Conservation (phyloP, 495 filamentous ascomycete species). For the Choiromyces venosus region DNA sequence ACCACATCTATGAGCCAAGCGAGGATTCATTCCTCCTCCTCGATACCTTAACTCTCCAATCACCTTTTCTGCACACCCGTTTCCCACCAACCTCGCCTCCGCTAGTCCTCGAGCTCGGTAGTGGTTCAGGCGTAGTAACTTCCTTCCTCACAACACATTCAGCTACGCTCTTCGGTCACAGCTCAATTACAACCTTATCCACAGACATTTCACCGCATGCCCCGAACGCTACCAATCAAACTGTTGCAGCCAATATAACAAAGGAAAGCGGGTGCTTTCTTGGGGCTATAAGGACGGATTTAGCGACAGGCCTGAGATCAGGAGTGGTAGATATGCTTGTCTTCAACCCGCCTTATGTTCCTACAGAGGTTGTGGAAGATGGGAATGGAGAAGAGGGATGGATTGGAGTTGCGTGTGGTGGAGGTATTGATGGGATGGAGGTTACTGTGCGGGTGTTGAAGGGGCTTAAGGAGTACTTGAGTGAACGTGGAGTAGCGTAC, state of each 20-base stretch:
- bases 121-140: constrained; percentile 85
- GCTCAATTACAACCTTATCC: constrained; percentile 63
- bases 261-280: constrained; percentile 47
- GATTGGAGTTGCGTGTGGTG: constrained; percentile 81
- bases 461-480: constrained; percentile 59
- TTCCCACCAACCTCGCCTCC: constrained; percentile 55
- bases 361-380: constrained; percentile 64
- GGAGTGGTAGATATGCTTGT: constrained; percentile 71
- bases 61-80: constrained; percentile 59
- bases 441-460: constrained; percentile 72
- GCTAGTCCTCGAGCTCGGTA: constrained; percentile 76
- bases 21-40: constrained; percentile 95
- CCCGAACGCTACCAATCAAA: constrained; percentile 61
- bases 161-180: constrained; percentile 62
- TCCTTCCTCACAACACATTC: constrained; percentile 79
- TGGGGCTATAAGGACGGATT: constrained; percentile 60
- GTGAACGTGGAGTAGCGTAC: constrained; percentile 72
- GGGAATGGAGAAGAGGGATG: constrained; percentile 44
- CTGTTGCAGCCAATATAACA: constrained; percentile 49
- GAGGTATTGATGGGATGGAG: constrained; percentile 87
- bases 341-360: constrained; percentile 97
- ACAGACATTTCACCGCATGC: constrained; percentile 79
- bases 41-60: constrained; percentile 85
- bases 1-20: constrained; percentile 83
- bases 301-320: constrained; percentile 54